Percentiles rank a stretch among this genome's conserved stretches.
Conservation (phyloP, 2,329 filamentous ascomycete genomes). For the Penicillium sp. region DNA sequence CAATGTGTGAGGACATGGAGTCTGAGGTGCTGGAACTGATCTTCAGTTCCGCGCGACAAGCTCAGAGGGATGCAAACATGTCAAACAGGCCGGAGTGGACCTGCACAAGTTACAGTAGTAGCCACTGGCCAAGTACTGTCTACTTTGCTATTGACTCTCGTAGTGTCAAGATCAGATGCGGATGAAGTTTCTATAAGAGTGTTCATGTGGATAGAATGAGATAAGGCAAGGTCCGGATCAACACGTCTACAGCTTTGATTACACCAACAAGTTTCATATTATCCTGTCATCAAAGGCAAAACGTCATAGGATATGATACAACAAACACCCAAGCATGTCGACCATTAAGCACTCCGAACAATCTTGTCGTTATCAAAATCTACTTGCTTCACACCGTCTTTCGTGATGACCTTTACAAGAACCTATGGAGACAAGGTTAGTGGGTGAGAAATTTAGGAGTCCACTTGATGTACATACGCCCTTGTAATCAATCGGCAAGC, state of each 20-base stretch:
- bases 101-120: too few species aligned
- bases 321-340: slow-evolving; percentile 31
- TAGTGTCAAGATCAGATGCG: not conserved
- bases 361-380: slow-evolving; percentile 79
- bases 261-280: slow-evolving; percentile 25
- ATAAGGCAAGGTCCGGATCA: too few species aligned
- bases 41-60: slow-evolving; percentile 22
- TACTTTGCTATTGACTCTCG: not conserved
- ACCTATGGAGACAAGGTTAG: slow-evolving; percentile 35
- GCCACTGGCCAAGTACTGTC: not conserved
- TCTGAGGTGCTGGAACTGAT: slow-evolving; percentile 17
- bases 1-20: slow-evolving; percentile 10
- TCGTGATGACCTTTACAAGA: slow-evolving; percentile 86
- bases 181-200: not conserved
- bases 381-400: slow-evolving; percentile 85
- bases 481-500: slow-evolving; percentile 98
- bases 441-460: slow-evolving; percentile 5
- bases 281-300: slow-evolving; percentile 36
- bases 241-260: not conserved
- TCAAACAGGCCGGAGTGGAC: slow-evolving; percentile 19
- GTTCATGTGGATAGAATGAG: not conserved
- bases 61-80: slow-evolving; percentile 26
- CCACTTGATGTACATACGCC: slow-evolving; percentile 62
- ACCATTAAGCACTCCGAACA: slow-evolving; percentile 49
- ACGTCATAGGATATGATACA: slow-evolving; percentile 33